phyloP scores from a whole-genome alignment of 768 basidiomycete species.

The Amanita muscaria region DNA sequence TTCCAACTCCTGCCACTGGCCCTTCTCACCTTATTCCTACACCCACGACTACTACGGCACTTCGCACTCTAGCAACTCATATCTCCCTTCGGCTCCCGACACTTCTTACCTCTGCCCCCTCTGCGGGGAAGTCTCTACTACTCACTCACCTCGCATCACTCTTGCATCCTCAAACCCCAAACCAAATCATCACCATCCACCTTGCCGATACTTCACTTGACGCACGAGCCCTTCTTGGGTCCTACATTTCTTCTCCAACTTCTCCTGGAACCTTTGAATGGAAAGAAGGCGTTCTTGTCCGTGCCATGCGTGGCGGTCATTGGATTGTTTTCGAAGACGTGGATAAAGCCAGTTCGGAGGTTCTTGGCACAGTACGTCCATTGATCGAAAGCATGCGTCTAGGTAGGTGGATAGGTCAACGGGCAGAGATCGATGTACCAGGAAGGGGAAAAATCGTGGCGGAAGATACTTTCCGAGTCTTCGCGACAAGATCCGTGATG shows the following conservation, averaged over 20 bases:
- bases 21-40: slow-evolving; percentile 51
- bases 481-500: slow-evolving; percentile 73
- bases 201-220: slow-evolving; percentile 95
- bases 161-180: slow-evolving; percentile 49
- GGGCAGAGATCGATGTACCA: slow-evolving; percentile 63
- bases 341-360: slow-evolving; percentile 83
- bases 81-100: slow-evolving; percentile 65
- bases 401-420: slow-evolving; percentile 69
- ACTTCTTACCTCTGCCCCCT: slow-evolving; percentile 78
- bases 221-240: slow-evolving; percentile 86
- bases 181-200: slow-evolving; percentile 78
- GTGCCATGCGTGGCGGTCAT: slow-evolving; percentile 80
- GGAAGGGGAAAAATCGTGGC: slow-evolving; percentile 69
- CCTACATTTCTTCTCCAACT: slow-evolving; percentile 80
- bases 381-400: slow-evolving; percentile 65
- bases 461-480: slow-evolving; percentile 72
- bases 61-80: slow-evolving; percentile 55
- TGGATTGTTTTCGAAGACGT: slow-evolving; percentile 94
- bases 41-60: slow-evolving; percentile 44
- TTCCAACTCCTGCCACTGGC: slow-evolving; percentile 10
- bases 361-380: slow-evolving; percentile 80
- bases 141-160: slow-evolving; percentile 65
- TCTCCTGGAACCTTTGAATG: slow-evolving; percentile 89
- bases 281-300: slow-evolving; percentile 89
- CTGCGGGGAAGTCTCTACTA: slow-evolving; percentile 80